phyloP scores from a whole-genome alignment of 192 early-diverging fungal species.

The Podila epicladia region DNA sequence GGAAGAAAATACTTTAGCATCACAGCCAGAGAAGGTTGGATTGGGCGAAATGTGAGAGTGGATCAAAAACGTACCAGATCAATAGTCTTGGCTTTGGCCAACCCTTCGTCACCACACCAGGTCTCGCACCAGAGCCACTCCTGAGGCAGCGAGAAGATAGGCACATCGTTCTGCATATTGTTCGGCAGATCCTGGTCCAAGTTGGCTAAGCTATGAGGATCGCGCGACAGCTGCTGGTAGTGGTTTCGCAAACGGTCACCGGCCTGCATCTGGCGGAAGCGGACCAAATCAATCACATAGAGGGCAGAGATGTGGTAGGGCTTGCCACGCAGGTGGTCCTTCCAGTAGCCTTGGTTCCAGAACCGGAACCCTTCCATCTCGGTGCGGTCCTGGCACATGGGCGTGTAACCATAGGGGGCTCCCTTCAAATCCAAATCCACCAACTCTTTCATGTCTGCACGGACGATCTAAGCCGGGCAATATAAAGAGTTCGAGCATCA shows the following conservation, averaged over 20 bases:
- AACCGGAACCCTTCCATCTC: slow-evolving; percentile 98
- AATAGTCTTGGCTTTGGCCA: slow-evolving; percentile 94
- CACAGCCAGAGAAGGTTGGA: no score
- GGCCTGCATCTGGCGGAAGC: slow-evolving; percentile 92
- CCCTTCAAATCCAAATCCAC: slow-evolving; percentile 92
- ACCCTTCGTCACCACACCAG: slow-evolving; percentile 91
- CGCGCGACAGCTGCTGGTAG: slow-evolving; percentile 91
- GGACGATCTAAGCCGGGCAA: slow-evolving; percentile 71
- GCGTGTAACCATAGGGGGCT: slow-evolving; percentile 96
- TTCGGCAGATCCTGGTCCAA: slow-evolving; percentile 99
- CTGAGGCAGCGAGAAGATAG: slow-evolving; percentile 92
- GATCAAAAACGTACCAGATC: slow-evolving; percentile 78
- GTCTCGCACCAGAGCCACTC: slow-evolving; percentile 99
- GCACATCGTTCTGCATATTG: slow-evolving; percentile 92
- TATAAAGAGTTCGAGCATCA: no score
- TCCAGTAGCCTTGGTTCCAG: slow-evolving; percentile 98
- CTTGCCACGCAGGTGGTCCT: slow-evolving; percentile 82
- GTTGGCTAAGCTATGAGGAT: slow-evolving; percentile 91
- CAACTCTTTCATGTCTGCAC: slow-evolving; percentile 94
- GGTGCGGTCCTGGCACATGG: slow-evolving; percentile 90
- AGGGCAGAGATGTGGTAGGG: slow-evolving; percentile 98
- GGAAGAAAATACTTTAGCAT: not conserved
- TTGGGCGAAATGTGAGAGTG: not conserved
- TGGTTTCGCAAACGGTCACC: slow-evolving; percentile 93
- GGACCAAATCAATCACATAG: slow-evolving; percentile 94